Percentiles rank a stretch among this genome's conserved stretches.
Evolutionary conservation across 2,329 filamentous ascomycete species (phyloP).

Genomic region (Colletotrichum sp.): DNA sequence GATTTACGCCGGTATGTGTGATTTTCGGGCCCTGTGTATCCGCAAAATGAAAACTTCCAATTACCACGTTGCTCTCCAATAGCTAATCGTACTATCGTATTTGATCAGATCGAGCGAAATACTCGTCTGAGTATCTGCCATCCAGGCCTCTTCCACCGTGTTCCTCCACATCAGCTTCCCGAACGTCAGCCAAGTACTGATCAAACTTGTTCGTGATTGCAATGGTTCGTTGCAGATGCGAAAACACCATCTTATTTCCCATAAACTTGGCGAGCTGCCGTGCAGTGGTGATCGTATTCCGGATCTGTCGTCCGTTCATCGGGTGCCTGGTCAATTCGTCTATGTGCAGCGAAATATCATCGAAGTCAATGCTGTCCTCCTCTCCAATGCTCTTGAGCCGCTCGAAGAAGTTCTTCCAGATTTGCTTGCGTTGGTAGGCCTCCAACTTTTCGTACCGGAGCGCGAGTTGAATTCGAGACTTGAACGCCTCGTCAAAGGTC

Average conservation of each 20-base stretch:
- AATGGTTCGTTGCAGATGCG: neutral
- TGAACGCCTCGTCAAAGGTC: slow-evolving; percentile 44
- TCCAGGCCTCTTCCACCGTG: neutral
- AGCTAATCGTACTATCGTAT: neutral
- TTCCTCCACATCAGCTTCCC: neutral
- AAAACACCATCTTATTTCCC: neutral
- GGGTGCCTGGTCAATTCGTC: neutral
- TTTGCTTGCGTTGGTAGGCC: neutral
- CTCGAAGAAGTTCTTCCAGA: neutral
- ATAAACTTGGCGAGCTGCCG: neutral
- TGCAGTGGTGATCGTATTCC: neutral
- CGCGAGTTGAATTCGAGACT: slow-evolving; percentile 36
- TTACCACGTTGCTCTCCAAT: too few relatives aligned
- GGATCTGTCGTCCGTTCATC: neutral
- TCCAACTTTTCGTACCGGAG: neutral
- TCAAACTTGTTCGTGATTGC: neutral
- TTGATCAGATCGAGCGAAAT: neutral
- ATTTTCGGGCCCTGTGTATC: too few relatives aligned
- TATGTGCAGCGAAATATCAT: neutral
- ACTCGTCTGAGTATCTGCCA: neutral
- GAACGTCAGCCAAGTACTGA: neutral
- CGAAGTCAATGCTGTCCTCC: neutral
- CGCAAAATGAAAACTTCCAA: too few relatives aligned
- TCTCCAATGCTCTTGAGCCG: neutral
- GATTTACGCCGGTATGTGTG: too few relatives aligned